These are phyloP conservation scores for Russula sp. DNA, from an alignment of 768 basidiomycete species.

Conservation along the genomic window DNA sequence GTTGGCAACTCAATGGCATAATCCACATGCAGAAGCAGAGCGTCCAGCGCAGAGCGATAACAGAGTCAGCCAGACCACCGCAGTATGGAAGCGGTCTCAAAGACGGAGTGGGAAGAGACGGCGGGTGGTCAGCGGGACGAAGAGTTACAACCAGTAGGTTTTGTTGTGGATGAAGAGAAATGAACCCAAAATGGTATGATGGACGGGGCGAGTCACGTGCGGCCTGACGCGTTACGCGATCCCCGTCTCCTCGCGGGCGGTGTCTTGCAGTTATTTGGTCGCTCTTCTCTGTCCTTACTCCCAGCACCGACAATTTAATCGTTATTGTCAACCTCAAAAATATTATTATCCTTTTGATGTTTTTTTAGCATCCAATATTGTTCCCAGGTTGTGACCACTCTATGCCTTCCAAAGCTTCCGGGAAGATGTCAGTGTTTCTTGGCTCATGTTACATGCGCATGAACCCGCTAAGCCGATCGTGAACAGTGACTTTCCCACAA, in stretches of 20 bases:
- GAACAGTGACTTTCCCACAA: constrained; percentile 14
- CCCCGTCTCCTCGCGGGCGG: background rate
- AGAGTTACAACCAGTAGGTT: background rate
- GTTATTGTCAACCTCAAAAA: background rate
- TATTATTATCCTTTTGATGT: background rate
- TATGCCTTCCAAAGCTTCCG: constrained; percentile 7
- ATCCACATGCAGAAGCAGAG: constrained; percentile 19
- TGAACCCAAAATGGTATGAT: background rate
- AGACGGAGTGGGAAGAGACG: background rate
- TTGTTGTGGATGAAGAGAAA: background rate
- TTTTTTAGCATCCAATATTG: background rate
- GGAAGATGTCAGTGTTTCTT: constrained; percentile 19
- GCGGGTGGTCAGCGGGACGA: constrained; percentile 1
- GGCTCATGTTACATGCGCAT: background rate
- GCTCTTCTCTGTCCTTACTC: background rate
- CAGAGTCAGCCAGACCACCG: background rate
- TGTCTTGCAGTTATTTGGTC: background rate
- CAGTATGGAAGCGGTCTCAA: background rate
- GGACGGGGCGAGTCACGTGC: constrained; percentile 15
- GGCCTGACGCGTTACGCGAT: constrained; percentile 14
- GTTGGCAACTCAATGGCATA: constrained; percentile 21
- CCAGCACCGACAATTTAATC: background rate
- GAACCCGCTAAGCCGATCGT: constrained; percentile 2
- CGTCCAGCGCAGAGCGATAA: constrained; percentile 23
- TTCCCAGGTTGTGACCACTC: background rate